phyloP scores from a whole-genome alignment of 805 yeast genomes.

The Schwanniomyces vanrijiae region DNA sequence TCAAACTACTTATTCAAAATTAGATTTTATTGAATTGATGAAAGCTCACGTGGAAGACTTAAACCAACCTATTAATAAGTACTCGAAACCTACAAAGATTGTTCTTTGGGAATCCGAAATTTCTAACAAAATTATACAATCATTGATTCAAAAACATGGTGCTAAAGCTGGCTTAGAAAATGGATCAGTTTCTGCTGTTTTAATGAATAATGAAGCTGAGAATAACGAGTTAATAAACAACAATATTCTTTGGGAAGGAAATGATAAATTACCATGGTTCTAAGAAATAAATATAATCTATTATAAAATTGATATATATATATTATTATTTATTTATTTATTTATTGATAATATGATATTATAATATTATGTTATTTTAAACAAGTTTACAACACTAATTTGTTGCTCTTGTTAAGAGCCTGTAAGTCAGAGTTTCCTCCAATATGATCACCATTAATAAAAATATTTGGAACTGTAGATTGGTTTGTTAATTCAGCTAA shows the following conservation, averaged over 20 bases:
- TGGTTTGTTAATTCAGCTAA: slow-evolving; percentile 33
- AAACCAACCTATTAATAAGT: background rate
- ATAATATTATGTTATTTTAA: slow-evolving; percentile 22
- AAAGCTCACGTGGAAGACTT: slow-evolving; percentile 8
- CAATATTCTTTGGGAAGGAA: slow-evolving; percentile 39
- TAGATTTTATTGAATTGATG: slow-evolving; percentile 13
- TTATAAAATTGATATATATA: background rate
- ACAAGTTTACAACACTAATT: slow-evolving; percentile 19
- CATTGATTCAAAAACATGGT: slow-evolving; percentile 13
- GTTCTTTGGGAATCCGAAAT: slow-evolving; percentile 38
- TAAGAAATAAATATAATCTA: slow-evolving; percentile 9
- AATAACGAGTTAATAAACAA: slow-evolving; percentile 23
- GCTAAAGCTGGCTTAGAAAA: slow-evolving; percentile 29
- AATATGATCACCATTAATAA: slow-evolving; percentile 36
- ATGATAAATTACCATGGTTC: slow-evolving; percentile 45
- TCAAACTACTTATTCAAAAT: slow-evolving; percentile 13
- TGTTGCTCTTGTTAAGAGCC: slow-evolving; percentile 20
- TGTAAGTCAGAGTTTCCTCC: slow-evolving; percentile 41
- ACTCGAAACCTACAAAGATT: slow-evolving; percentile 13
- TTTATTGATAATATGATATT: slow-evolving; percentile 1
- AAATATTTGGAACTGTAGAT: slow-evolving; percentile 36
- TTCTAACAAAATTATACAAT: slow-evolving; percentile 10
- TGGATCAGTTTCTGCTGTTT: slow-evolving; percentile 35
- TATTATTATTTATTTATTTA: background rate
- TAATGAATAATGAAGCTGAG: slow-evolving; percentile 24